A percentile compares a stretch with the other conserved stretches of the same genome.
Evolutionary conservation across 768 basidiomycete species (phyloP).

Genomic region (Tephrocybe sp.): DNA sequence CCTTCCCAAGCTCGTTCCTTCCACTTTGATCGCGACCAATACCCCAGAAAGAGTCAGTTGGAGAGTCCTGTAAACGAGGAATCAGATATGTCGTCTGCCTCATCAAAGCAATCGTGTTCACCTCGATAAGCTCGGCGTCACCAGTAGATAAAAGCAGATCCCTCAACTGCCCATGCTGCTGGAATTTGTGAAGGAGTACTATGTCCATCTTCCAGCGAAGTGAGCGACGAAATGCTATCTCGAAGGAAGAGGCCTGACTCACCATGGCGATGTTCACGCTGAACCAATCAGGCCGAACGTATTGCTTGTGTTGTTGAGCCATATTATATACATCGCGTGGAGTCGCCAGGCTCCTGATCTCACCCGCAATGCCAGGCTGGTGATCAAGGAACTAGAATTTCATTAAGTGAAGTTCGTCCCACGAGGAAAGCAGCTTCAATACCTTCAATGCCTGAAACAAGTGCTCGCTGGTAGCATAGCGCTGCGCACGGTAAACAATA

Average conservation of each 20-base stretch:
- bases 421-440: conserved; percentile 17
- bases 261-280: conserved; percentile 66
- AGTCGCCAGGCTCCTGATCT: conserved; percentile 57
- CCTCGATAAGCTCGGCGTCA: conserved; percentile 68
- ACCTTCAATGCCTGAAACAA: conserved; percentile 73
- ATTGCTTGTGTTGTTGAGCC: conserved; percentile 56
- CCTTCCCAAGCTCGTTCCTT: conserved; percentile 72
- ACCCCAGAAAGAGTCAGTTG: conserved; percentile 75
- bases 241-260: background rate
- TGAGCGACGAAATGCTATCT: background rate
- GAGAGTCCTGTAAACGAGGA: conserved; percentile 48
- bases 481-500: conserved; percentile 54
- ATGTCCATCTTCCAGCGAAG: conserved; percentile 55
- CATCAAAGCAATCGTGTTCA: conserved; percentile 16
- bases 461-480: conserved; percentile 74
- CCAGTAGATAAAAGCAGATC: conserved; percentile 60
- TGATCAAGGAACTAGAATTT: conserved; percentile 50
- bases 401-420: background rate
- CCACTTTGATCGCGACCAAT: conserved; percentile 61
- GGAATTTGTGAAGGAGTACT: conserved; percentile 64
- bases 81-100: background rate
- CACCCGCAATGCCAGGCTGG: conserved; percentile 64
- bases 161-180: conserved; percentile 59
- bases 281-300: conserved; percentile 63
- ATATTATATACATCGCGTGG: conserved; percentile 66